These are phyloP conservation scores for Talaromyces sp. DNA, from an alignment of 2,329 filamentous ascomycete genomes.

Conservation along the genomic window DNA sequence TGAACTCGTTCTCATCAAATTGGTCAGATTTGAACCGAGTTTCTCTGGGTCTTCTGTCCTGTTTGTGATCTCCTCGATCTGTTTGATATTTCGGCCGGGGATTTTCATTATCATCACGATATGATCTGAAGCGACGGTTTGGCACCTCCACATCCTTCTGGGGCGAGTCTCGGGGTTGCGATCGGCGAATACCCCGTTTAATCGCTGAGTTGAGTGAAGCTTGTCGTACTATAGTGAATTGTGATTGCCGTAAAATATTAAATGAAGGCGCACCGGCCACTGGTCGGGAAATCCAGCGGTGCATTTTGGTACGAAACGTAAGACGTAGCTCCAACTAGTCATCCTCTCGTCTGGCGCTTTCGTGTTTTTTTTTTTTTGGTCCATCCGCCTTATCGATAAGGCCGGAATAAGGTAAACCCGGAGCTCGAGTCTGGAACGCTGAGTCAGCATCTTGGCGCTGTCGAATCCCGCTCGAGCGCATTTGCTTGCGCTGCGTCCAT, in stretches of 20 bases:
- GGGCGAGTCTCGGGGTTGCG: conserved; percentile 8
- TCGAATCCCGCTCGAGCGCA: not conserved
- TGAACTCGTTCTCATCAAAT: conserved; percentile 36
- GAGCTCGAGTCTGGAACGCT: conserved; percentile 19
- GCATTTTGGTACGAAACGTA: conserved; percentile 9
- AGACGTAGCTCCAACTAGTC: no score
- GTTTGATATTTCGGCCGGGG: not conserved
- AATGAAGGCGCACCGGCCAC: not conserved
- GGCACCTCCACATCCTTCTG: not conserved
- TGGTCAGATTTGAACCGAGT: not conserved
- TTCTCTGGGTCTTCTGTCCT: not conserved
- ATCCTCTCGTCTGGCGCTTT: not conserved
- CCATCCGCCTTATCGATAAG: conserved; percentile 5
- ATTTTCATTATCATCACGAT: not conserved
- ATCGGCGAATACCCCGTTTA: conserved; percentile 64
- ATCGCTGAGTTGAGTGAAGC: conserved; percentile 70
- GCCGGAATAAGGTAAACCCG: not conserved
- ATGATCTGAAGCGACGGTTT: conserved; percentile 1
- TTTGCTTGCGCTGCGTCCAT: not conserved
- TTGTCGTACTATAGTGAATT: conserved; percentile 37
- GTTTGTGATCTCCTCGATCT: not conserved
- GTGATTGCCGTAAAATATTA: conserved; percentile 1
- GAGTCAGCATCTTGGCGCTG: conserved; percentile 27
- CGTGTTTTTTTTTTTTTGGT: conserved; percentile 9
- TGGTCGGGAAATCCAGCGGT: conserved; percentile 7